Evolutionary conservation across 2,329 filamentous ascomycete genomes (phyloP), one percentile per base, ranked within the genome.

Genomic region (Trichocomaceae sp.): DNA sequence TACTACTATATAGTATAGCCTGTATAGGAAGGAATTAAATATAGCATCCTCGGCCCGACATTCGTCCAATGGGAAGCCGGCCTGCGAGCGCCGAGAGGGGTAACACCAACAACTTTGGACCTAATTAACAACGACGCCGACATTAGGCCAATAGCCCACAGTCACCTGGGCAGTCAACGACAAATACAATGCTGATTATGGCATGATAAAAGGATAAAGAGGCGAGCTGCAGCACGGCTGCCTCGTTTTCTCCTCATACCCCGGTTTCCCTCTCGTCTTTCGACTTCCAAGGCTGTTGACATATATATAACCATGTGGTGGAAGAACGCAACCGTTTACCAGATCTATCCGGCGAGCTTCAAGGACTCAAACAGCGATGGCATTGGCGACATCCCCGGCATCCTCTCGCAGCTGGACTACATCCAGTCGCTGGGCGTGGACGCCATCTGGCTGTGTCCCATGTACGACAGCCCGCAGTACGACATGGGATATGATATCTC

Each of bases 401-500:
- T 70, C 23, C 63, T 65, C 44, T 57, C 60, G 19, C 63, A 61
- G 19, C 56, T 70, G 13, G 67, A 69, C n/a, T 70, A 71, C 54
- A 54, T 70, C 44, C 58, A 58, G 20, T 55, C 54, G 33, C 50
- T 57, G 3, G 68, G 68, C 3, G 58, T 68, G 20, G 66, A 69
- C 48, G 64, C 67, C 20, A 59, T 70, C 55, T 70, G 68, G 67
- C 56, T 69, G 1, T 66, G 57, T 39, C 86, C 85, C 8, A 71
- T 77, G 53, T 76, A 69, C 63, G 75, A 76, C 58, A 76, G 72
- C 15, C 75, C 75, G 9, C 75, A 77, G 60, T 68, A 70, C 5
- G 77, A 79, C 54, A 78, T 78, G 74, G 77, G 77, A 45, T 79
- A 78, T 54, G 85, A 87, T 63, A 83, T 87, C 48, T 77, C 80